Conservation (phyloP, 225 moss, liverwort and hornwort species). For the Marchantia polymorpha region DNA sequence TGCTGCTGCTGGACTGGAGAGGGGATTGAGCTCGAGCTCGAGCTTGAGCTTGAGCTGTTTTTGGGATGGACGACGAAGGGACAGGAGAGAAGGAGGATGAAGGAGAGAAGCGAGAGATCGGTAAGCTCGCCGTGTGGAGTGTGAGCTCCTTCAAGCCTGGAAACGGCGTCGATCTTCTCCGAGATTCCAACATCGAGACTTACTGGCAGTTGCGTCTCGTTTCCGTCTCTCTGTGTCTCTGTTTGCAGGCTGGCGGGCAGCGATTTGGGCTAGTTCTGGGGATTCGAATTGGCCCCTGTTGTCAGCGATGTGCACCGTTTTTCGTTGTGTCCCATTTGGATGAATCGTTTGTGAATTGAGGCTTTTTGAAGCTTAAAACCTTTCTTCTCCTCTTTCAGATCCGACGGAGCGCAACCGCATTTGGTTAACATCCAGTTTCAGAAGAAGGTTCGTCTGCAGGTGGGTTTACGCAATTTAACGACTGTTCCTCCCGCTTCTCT, state of each 20-base stretch:
- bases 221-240: neutral
- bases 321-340: neutral
- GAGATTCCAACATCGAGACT: slow-evolving; percentile 81
- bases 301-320: neutral
- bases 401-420: slow-evolving; percentile 95
- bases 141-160: slow-evolving; percentile 96
- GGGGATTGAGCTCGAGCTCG: too few relatives aligned
- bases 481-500: neutral
- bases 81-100: slow-evolving; percentile 56
- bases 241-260: neutral
- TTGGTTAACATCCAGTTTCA: slow-evolving; percentile 92
- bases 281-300: neutral
- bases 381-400: slow-evolving; percentile 41
- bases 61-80: slow-evolving; percentile 42
- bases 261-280: neutral
- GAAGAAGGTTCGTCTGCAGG: slow-evolving; percentile 96
- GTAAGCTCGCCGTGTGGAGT: slow-evolving; percentile 95
- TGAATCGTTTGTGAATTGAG: neutral
- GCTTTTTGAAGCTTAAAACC: neutral
- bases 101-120: slow-evolving; percentile 77
- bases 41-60: too few relatives aligned
- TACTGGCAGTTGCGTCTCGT: slow-evolving; percentile 68
- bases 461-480: slow-evolving; percentile 13
- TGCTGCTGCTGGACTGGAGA: too few relatives aligned
- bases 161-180: slow-evolving; percentile 88